Conservation (phyloP, 1,284 basidiomycete genomes). For the Leccinum laetum region DNA sequence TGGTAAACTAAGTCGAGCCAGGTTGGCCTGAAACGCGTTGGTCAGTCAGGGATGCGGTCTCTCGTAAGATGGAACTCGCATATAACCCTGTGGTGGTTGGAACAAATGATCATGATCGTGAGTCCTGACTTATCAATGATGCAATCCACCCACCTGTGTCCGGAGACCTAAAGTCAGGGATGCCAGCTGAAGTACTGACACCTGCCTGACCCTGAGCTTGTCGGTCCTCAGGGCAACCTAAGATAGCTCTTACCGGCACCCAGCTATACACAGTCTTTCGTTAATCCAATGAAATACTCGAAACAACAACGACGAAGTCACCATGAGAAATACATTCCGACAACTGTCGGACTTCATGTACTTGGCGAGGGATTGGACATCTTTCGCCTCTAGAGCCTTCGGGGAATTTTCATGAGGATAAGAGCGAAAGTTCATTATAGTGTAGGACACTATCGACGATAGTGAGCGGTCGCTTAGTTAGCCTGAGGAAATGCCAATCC, state of each 20-base stretch:
- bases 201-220: slow-evolving; percentile 40
- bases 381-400: slow-evolving; percentile 34
- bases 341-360: slow-evolving; percentile 70
- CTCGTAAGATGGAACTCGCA: slow-evolving; percentile 31
- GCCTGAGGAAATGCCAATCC: background rate
- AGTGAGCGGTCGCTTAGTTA: background rate
- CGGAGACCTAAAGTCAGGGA: slow-evolving; percentile 80
- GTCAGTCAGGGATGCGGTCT: background rate
- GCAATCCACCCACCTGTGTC: slow-evolving; percentile 54
- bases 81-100: slow-evolving; percentile 45
- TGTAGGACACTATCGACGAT: background rate
- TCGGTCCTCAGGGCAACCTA: background rate
- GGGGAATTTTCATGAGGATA: slow-evolving; percentile 7
- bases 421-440: slow-evolving; percentile 16
- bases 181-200: slow-evolving; percentile 77
- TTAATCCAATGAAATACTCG: slow-evolving; percentile 6
- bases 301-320: slow-evolving; percentile 31
- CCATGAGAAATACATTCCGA: slow-evolving; percentile 72
- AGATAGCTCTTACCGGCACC: slow-evolving; percentile 53
- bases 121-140: background rate
- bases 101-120: background rate
- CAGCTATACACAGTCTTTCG: slow-evolving; percentile 38
- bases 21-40: slow-evolving; percentile 55
- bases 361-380: slow-evolving; percentile 51
- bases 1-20: slow-evolving; percentile 71